Evolutionary conservation across 1,284 basidiomycete species (phyloP).

Genomic region (Uromyces viciae-fabae): DNA sequence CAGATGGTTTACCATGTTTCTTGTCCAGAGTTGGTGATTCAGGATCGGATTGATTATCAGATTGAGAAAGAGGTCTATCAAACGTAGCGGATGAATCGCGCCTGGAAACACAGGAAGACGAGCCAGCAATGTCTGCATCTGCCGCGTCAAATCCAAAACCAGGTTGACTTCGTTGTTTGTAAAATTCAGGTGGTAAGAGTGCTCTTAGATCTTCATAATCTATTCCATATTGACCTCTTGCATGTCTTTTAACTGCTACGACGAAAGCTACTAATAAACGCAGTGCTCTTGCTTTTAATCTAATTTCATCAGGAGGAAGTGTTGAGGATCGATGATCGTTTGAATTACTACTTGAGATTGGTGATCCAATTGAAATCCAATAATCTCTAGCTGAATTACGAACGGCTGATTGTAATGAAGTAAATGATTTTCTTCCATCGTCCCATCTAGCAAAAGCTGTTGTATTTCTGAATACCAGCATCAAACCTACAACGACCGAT

Average conservation of each 20-base stretch:
- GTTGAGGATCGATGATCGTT: background rate
- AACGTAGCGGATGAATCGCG: background rate
- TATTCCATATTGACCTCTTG: conserved; percentile 50
- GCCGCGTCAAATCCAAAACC: conserved; percentile 42
- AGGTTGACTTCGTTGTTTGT: conserved; percentile 35
- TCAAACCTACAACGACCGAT: conserved; percentile 52
- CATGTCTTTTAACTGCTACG: conserved; percentile 51
- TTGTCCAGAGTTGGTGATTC: background rate
- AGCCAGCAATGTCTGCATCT: conserved; percentile 26
- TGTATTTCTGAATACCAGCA: conserved; percentile 50
- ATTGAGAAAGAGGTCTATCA: background rate
- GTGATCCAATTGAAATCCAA: conserved; percentile 51
- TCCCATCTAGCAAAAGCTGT: conserved; percentile 51
- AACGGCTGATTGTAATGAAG: conserved; percentile 48
- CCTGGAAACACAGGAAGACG: background rate
- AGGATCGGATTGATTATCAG: background rate
- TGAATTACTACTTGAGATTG: conserved; percentile 1
- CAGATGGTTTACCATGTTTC: background rate
- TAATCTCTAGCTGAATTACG: conserved; percentile 49
- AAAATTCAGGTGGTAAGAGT: conserved; percentile 30
- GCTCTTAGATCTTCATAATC: conserved; percentile 50
- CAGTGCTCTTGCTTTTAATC: conserved; percentile 49
- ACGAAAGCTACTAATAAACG: conserved; percentile 50
- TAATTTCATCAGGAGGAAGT: conserved; percentile 46
- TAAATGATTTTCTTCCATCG: conserved; percentile 50